Evolutionary conservation across 352 stramenopile genomes (phyloP).

Genomic region (Elongisporangium senticosum): DNA sequence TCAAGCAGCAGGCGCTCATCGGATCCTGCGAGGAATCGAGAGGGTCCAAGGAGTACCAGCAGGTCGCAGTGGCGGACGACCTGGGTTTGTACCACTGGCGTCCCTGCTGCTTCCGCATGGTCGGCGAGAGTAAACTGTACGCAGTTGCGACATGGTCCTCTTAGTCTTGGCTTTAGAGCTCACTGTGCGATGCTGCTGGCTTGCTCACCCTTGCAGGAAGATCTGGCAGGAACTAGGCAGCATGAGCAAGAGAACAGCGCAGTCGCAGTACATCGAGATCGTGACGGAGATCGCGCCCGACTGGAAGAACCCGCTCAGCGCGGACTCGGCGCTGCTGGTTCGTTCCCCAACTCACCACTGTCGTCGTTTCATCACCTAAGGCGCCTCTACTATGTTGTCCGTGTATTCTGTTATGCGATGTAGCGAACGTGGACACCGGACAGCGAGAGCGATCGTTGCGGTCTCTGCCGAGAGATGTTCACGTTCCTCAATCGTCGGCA

Average conservation of each 20-base stretch:
- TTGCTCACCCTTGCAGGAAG: slow-evolving; percentile 20
- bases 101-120: slow-evolving; percentile 38
- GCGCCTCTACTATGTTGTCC: neutral
- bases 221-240: slow-evolving; percentile 58
- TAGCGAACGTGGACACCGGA: slow-evolving; percentile 68
- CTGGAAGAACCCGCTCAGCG: slow-evolving; percentile 42
- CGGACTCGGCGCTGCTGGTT: slow-evolving; percentile 54
- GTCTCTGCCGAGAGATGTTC: slow-evolving; percentile 53
- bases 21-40: slow-evolving; percentile 55
- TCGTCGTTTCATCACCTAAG: too few relatives aligned
- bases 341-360: neutral
- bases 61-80: slow-evolving; percentile 4
- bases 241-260: slow-evolving; percentile 35
- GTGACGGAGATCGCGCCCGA: slow-evolving; percentile 47
- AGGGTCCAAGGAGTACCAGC: slow-evolving; percentile 36
- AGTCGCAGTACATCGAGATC: slow-evolving; percentile 48
- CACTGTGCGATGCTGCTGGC: slow-evolving; percentile 2
- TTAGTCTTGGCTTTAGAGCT: neutral
- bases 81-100: slow-evolving; percentile 9
- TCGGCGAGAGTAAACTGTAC: slow-evolving; percentile 45
- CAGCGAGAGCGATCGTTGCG: slow-evolving; percentile 48
- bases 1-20: slow-evolving; percentile 51
- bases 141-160: slow-evolving; percentile 1
- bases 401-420: neutral
- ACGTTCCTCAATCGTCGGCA: slow-evolving; percentile 71